Base-by-base conservation (phyloP, 768 basidiomycete genomes). In the Chiua virens region DNA sequence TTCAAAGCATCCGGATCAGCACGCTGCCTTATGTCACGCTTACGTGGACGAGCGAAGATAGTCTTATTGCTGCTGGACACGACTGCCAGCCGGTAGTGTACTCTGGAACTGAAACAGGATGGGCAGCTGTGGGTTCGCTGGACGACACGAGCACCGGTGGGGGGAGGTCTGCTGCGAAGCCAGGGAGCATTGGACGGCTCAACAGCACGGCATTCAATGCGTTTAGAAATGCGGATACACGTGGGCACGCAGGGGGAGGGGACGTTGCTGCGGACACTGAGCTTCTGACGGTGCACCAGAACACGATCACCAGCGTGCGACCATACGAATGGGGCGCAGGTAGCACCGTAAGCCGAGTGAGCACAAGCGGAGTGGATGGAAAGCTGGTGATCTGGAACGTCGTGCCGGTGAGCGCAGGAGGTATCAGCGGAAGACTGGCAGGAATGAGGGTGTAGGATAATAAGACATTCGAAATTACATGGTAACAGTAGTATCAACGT, bases 11-110 rank as follows among this genome's bases (percentile, higher is more conserved):
- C 70, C 83, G 85, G 55, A 81, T 85, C 58, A 79, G 85, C 20
- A 82, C 86, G 0, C 74, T 99, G 14, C 97, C 97, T 0, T 80
- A 86, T 61, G 79, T 95, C 49, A 86, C 92, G 10, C 79, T 99
- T 20, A 77, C 86, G 7, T 99, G 92, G 89, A 89, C 84, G 1
- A 79, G 84, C 21, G 94, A 97, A 67, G 80, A 86, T 51, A 72
- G 83, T 9, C 69, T 99, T 56, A 78, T 99, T 38, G 94, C 92
- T 1, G 97, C 94, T 1, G 97, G 97, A 1, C 96, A 99, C 71
- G 97, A 98, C 67, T 99, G 97, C 73, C 94, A 95, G 65, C 97
- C 97, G 1, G 73, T 93, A 21, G 81, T 97, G 25, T 95, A 93
- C 71, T 76, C 81, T 3, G 94, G 93, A 9, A 78, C 78, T 36